Conservation (phyloP, 768 basidiomycete species). For the Auriscalpium microsporum region DNA sequence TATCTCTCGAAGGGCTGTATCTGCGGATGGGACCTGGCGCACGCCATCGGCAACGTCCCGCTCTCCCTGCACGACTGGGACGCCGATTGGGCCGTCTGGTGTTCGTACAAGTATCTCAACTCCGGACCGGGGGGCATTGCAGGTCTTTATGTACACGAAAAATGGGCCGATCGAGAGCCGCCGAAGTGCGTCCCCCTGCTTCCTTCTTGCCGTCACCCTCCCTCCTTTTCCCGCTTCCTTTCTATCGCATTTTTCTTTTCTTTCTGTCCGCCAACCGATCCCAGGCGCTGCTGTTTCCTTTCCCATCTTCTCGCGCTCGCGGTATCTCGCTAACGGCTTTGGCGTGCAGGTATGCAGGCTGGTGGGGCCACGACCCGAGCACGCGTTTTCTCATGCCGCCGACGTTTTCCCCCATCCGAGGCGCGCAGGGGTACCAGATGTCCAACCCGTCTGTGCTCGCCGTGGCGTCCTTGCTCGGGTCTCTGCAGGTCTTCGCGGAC, state of each 20-base stretch:
- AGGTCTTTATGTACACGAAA: constrained; percentile 84
- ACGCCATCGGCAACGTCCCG: constrained; percentile 91
- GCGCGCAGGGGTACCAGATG: constrained; percentile 93
- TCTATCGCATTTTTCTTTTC: background rate
- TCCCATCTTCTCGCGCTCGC: background rate
- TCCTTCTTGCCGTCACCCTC: background rate
- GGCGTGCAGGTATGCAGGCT: constrained; percentile 69
- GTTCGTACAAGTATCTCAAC: constrained; percentile 97
- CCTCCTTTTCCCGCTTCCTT: constrained; percentile 1
- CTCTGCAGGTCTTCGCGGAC: constrained; percentile 70
- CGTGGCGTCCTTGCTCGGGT: constrained; percentile 73
- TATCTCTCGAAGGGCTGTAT: constrained; percentile 65
- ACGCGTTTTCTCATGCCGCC: constrained; percentile 91
- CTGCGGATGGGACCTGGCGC: constrained; percentile 95
- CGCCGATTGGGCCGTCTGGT: constrained; percentile 98
- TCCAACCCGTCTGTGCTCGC: constrained; percentile 87
- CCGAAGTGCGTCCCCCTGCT: constrained; percentile 47
- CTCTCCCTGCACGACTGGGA: constrained; percentile 85
- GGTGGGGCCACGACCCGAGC: constrained; percentile 91
- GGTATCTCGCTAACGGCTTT: background rate
- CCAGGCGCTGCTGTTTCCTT: constrained; percentile 3
- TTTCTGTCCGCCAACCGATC: background rate
- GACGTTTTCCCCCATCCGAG: constrained; percentile 71
- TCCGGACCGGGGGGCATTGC: constrained; percentile 95
- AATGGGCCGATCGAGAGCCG: constrained; percentile 53